A percentile compares a stretch with the other conserved stretches of the same genome.
Conservation (phyloP, 768 basidiomycete species). For the Macrolepiota albuminosa region DNA sequence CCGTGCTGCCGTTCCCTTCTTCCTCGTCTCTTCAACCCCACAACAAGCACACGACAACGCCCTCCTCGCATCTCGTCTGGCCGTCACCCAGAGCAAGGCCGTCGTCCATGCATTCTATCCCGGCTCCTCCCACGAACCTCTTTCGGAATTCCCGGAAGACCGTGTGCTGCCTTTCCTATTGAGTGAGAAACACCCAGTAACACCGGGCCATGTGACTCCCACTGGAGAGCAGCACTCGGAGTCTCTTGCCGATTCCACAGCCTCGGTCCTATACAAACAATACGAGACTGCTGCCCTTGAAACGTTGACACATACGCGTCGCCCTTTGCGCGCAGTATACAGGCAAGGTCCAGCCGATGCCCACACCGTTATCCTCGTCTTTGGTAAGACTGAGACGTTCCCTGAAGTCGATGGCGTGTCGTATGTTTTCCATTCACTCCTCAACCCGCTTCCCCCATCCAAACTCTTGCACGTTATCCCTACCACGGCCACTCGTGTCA, state of each 20-base stretch:
- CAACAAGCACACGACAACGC: conserved; percentile 91
- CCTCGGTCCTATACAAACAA: conserved; percentile 37
- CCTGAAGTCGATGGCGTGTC: conserved; percentile 51
- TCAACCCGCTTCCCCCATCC: conserved; percentile 66
- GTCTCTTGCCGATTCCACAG: conserved; percentile 20
- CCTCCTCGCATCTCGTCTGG: conserved; percentile 77
- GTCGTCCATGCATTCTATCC: conserved; percentile 85
- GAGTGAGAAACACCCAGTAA: conserved; percentile 33
- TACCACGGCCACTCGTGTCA: conserved; percentile 53
- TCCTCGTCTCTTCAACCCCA: conserved; percentile 69
- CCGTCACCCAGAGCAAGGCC: conserved; percentile 61
- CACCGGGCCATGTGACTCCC: conserved; percentile 25
- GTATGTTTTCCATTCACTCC: conserved; percentile 60
- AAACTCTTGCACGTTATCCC: conserved; percentile 59
- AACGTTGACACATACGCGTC: conserved; percentile 56
- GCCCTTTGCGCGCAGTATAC: conserved; percentile 54
- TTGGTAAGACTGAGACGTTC: conserved; percentile 48
- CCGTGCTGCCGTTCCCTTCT: conserved; percentile 74
- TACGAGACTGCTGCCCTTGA: conserved; percentile 70
- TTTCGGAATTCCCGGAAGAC: conserved; percentile 54
- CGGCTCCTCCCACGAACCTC: conserved; percentile 28
- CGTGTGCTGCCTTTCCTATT: conserved; percentile 58
- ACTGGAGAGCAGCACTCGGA: conserved; percentile 5
- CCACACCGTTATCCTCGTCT: conserved; percentile 63
- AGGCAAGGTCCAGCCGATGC: conserved; percentile 51